Percentiles rank a stretch among this genome's conserved stretches.
Conservation (phyloP, 129 eudicot species). For the Heracleum sosnowskyi region DNA sequence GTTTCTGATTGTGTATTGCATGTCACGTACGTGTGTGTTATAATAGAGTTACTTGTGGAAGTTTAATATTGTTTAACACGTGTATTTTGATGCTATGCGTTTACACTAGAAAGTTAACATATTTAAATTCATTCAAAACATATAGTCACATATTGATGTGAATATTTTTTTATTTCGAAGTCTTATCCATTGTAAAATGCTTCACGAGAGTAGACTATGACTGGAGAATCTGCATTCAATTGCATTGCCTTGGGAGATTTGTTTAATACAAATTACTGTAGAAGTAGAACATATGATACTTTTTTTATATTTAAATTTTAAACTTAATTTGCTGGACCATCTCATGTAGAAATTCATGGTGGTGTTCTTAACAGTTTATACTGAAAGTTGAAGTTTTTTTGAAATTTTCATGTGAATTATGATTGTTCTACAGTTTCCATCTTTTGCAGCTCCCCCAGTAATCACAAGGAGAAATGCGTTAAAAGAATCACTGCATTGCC, state of each 20-base stretch:
- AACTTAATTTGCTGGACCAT: not conserved
- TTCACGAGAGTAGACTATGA: not conserved
- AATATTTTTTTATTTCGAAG: not conserved
- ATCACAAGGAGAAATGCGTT: conserved; percentile 56
- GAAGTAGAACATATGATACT: not conserved
- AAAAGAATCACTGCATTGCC: conserved; percentile 83
- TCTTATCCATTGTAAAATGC: not conserved
- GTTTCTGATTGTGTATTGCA: not conserved
- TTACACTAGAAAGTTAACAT: not conserved
- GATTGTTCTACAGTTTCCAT: conserved; percentile 15
- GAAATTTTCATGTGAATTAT: not conserved
- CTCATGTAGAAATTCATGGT: not conserved
- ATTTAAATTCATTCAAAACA: not conserved
- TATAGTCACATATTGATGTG: not conserved
- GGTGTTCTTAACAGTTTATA: not conserved
- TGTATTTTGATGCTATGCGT: not conserved
- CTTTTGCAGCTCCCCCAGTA: conserved; percentile 66
- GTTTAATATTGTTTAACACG: not conserved
- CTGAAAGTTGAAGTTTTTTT: not conserved
- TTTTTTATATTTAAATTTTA: not conserved
- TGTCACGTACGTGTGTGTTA: not conserved
- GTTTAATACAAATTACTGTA: not conserved
- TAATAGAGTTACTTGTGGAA: not conserved
- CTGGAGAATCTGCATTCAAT: not conserved
- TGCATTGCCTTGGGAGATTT: not conserved